phyloP scores from a whole-genome alignment of 2,329 filamentous ascomycete genomes.

The Calonectria montana region DNA sequence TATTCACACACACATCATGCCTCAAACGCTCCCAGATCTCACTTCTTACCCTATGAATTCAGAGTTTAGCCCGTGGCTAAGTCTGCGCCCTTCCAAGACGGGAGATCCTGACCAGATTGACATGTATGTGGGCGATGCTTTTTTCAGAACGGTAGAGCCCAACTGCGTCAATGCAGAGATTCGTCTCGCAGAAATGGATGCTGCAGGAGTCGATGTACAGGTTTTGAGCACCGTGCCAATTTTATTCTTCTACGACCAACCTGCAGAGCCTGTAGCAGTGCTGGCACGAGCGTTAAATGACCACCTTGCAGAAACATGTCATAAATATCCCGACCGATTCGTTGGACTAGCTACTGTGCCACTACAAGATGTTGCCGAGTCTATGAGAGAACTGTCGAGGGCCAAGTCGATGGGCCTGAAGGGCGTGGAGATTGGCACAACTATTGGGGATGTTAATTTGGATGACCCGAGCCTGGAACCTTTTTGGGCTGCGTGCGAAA shows the following conservation, averaged over 20 bases:
- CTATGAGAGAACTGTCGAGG: not conserved
- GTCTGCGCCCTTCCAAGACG: not conserved
- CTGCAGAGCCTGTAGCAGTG: not conserved
- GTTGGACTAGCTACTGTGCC: not conserved
- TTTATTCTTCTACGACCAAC: not conserved
- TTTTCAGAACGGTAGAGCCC: slow-evolving; percentile 3
- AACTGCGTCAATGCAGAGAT: not conserved
- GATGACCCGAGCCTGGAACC: not conserved
- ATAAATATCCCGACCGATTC: not conserved
- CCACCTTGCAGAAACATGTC: not conserved
- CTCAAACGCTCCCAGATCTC: not conserved
- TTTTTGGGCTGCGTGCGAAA: not conserved
- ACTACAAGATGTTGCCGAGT: not conserved
- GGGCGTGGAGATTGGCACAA: not conserved
- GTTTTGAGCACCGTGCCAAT: not conserved
- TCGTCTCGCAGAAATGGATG: not conserved
- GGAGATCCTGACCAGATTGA: not conserved
- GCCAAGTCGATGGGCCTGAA: not conserved
- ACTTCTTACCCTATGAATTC: not conserved
- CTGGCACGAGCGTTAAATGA: not conserved
- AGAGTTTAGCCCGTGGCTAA: not conserved
- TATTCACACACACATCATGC: slow-evolving; percentile 3
- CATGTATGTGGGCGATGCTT: not conserved
- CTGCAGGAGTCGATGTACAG: not conserved
- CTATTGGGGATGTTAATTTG: not conserved